Evolutionary conservation across 805 yeast genomes (phyloP).

Genomic region (Deakozyma indianensis): DNA sequence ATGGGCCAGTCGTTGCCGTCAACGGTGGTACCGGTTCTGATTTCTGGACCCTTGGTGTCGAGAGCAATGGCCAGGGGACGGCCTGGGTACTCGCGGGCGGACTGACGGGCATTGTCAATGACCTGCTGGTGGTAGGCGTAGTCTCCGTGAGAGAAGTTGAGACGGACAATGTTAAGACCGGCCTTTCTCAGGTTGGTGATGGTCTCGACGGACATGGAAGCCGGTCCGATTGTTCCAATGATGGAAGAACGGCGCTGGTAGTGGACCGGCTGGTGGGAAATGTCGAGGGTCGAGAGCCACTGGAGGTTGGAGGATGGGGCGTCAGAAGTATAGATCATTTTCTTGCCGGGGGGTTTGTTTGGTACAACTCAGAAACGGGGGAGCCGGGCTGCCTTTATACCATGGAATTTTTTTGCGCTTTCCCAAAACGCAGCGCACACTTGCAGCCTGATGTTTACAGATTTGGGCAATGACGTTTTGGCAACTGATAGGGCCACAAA

Average conservation of each 20-base stretch:
- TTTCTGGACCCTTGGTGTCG: constrained; percentile 99
- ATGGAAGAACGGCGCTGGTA: constrained; percentile 87
- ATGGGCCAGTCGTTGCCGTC: constrained; percentile 74
- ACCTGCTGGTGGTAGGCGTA: constrained; percentile 96
- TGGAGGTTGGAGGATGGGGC: constrained; percentile 32
- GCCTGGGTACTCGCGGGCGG: constrained; percentile 80
- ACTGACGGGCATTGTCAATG: constrained; percentile 89
- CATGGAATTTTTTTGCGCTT: too few species aligned
- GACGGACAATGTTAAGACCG: constrained; percentile 93
- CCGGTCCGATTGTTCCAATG: constrained; percentile 98
- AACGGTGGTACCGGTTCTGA: constrained; percentile 92
- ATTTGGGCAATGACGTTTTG: too few species aligned
- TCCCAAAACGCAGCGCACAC: too few species aligned
- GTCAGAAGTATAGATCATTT: constrained; percentile 16
- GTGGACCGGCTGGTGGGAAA: constrained; percentile 58
- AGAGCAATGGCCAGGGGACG: constrained; percentile 97
- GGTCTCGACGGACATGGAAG: constrained; percentile 80
- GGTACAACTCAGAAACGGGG: too few species aligned
- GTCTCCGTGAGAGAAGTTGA: constrained; percentile 98
- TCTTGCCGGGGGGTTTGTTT: too few species aligned
- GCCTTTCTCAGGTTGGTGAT: constrained; percentile 85
- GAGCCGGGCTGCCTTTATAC: too few species aligned
- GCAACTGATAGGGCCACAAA: too few species aligned
- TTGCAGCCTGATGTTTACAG: too few species aligned
- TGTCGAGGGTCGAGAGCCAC: constrained; percentile 75